phyloP scores from a whole-genome alignment of 164 flowering plant species.

The Sedum album region DNA sequence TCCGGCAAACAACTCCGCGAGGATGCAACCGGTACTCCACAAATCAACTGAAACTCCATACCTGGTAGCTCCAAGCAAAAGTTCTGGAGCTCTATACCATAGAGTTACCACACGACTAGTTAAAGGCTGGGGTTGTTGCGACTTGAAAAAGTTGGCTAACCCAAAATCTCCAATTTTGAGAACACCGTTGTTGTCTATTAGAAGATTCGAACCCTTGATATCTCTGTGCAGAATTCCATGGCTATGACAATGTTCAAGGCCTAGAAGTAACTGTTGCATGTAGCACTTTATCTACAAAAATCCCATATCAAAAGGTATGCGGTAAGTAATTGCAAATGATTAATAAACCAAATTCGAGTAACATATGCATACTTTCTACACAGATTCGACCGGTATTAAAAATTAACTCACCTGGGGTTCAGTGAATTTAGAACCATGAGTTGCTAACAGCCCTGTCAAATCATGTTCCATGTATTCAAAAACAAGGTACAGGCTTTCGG shows the following conservation, averaged over 20 bases:
- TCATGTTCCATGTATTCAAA: slow-evolving; percentile 3
- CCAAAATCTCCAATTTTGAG: slow-evolving; percentile 3
- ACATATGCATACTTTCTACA: neutral
- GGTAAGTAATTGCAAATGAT: neutral
- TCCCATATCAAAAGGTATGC: neutral
- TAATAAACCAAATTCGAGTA: neutral
- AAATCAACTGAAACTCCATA: slow-evolving; percentile 3
- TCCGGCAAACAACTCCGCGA: neutral
- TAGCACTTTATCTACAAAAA: neutral
- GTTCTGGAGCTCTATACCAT: slow-evolving; percentile 4
- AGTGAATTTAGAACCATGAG: neutral
- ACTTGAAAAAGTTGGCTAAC: slow-evolving; percentile 1
- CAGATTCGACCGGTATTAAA: neutral
- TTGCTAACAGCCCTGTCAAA: neutral
- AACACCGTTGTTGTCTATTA: neutral
- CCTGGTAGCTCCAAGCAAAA: slow-evolving; percentile 1
- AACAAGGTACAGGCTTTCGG: neutral
- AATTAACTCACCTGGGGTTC: neutral
- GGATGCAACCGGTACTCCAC: slow-evolving; percentile 6
- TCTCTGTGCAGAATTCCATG: slow-evolving; percentile 4
- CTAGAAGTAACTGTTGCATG: neutral
- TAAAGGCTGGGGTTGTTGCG: neutral
- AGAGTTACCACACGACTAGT: slow-evolving; percentile 5
- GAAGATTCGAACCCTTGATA: slow-evolving; percentile 5
- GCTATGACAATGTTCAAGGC: slow-evolving; percentile 4